A percentile compares a stretch with the other conserved stretches of the same genome.
Evolutionary conservation across 495 filamentous ascomycete genomes (phyloP).

Genomic region (Cladorrhinum samala): DNA sequence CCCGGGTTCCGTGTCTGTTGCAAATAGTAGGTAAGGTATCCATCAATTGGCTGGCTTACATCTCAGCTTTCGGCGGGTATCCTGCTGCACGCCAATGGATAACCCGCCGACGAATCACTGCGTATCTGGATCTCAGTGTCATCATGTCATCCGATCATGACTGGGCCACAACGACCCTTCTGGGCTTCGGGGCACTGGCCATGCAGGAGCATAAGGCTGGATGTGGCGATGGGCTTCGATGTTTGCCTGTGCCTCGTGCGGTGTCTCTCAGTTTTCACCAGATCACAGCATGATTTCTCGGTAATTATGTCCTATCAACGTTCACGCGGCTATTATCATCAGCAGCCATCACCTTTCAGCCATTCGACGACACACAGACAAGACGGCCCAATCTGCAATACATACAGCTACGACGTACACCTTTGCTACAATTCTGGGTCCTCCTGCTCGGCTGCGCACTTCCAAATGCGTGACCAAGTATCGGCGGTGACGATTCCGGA

Average conservation of each 20-base stretch:
- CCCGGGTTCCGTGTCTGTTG: background rate
- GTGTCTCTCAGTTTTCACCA: background rate
- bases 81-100: background rate
- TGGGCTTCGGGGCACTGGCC: background rate
- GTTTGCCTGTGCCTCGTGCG: background rate
- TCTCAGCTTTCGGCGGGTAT: background rate
- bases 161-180: background rate
- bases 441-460: background rate
- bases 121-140: background rate
- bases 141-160: background rate
- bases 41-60: background rate
- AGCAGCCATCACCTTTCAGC: background rate
- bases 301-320: background rate
- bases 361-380: background rate
- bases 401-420: no score
- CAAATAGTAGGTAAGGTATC: background rate
- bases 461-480: background rate
- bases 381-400: background rate
- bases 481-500: background rate
- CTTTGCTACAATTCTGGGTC: background rate
- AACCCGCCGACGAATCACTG: background rate
- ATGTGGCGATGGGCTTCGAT: no score
- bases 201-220: no score
- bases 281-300: background rate
- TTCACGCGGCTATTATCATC: constrained; percentile 1